These are phyloP conservation scores for Acorus gramineus DNA, from an alignment of 106 monocot species.

Conservation along the genomic window DNA sequence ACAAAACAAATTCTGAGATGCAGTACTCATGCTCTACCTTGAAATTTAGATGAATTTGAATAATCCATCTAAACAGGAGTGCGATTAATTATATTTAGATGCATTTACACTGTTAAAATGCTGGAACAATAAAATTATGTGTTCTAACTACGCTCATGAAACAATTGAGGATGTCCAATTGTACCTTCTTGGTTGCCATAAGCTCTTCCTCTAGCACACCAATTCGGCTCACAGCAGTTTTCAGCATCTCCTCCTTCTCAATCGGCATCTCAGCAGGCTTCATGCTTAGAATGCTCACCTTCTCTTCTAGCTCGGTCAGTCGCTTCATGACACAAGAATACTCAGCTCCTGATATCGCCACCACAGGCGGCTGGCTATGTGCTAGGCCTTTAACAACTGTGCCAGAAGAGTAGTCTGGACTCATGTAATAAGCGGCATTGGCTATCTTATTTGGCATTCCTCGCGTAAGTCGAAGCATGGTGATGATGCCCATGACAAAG, in stretches of 20 bases:
- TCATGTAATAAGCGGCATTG: background rate
- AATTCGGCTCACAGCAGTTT: conserved; percentile 13
- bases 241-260: conserved; percentile 23
- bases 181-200: conserved; percentile 19
- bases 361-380: background rate
- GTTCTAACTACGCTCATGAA: background rate
- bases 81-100: background rate
- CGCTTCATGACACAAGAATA: conserved; percentile 4
- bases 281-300: conserved; percentile 9
- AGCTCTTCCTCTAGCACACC: conserved; percentile 14
- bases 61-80: too few species aligned
- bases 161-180: background rate
- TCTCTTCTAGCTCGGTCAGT: conserved; percentile 20
- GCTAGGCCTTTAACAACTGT: background rate
- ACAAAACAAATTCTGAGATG: too few species aligned
- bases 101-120: background rate
- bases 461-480: conserved; percentile 8
- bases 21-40: too few species aligned
- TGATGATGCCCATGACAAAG: conserved; percentile 12
- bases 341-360: background rate
- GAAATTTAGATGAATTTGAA: too few species aligned
- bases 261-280: conserved; percentile 17
- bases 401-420: background rate
- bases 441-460: conserved; percentile 12
- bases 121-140: background rate